Conservation (phyloP, 179 eudicot genomes). For the Patellifolia procumbens region DNA sequence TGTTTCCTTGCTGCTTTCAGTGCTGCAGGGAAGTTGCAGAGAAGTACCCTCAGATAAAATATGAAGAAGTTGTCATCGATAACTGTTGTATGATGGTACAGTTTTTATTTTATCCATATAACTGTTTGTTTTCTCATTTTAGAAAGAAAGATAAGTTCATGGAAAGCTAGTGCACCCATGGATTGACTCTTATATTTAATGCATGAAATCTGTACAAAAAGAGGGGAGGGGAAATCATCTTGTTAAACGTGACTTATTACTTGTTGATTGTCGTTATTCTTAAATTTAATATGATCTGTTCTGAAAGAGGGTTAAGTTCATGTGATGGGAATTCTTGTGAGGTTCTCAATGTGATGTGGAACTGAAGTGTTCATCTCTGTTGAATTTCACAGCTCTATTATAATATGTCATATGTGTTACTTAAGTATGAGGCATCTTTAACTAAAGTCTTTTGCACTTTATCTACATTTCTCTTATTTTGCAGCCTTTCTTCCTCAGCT, state of each 20-base stretch:
- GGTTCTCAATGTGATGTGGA: not conserved
- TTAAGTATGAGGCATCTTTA: not conserved
- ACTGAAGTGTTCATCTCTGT: not conserved
- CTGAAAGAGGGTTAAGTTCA: not conserved
- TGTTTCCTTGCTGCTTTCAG: constrained; percentile 43
- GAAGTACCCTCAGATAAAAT: constrained; percentile 87
- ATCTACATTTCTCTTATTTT: not conserved
- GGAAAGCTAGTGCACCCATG: not conserved
- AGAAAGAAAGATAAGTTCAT: not conserved
- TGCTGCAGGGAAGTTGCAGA: constrained; percentile 99
- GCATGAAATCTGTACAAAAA: not conserved
- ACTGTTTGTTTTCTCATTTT: not conserved
- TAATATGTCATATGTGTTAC: not conserved
- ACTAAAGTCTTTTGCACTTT: not conserved
- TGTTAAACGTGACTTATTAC: not conserved
- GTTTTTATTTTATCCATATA: constrained; percentile 1
- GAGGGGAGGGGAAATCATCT: not conserved
- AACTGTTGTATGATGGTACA: constrained; percentile 98
- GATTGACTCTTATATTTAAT: not conserved
- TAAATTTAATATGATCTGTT: not conserved
- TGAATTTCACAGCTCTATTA: not conserved
- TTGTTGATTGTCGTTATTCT: not conserved
- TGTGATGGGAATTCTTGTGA: not conserved
- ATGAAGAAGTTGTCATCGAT: constrained; percentile 97
- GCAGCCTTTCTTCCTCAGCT: not conserved